These are phyloP conservation scores for Leccinum uliginosum DNA, from an alignment of 768 basidiomycete genomes.

Conservation along the genomic window DNA sequence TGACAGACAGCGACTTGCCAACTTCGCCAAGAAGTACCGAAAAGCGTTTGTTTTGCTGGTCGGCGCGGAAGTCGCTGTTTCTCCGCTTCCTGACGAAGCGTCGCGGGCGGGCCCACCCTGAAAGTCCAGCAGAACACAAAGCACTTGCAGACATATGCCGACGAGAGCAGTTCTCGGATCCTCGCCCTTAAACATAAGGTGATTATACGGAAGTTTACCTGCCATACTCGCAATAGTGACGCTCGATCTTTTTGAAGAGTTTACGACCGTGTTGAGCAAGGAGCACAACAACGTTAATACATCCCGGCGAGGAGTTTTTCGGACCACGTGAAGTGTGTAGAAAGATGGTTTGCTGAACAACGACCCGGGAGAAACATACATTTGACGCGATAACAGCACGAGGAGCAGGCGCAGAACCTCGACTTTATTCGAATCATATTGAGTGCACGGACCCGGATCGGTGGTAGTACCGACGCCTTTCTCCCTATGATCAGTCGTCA, in stretches of 20 bases:
- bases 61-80: slow-evolving; percentile 43
- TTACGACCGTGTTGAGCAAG: slow-evolving; percentile 85
- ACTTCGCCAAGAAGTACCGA: slow-evolving; percentile 85
- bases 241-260: slow-evolving; percentile 48
- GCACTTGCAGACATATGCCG: slow-evolving; percentile 68
- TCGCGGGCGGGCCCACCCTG: slow-evolving; percentile 75
- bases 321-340: slow-evolving; percentile 75
- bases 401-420: slow-evolving; percentile 89
- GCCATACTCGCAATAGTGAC: slow-evolving; percentile 65
- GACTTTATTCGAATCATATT: slow-evolving; percentile 74
- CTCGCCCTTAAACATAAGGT: slow-evolving; percentile 86
- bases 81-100: slow-evolving; percentile 36
- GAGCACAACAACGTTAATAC: slow-evolving; percentile 94
- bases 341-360: slow-evolving; percentile 70
- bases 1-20: slow-evolving; percentile 41
- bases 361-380: slow-evolving; percentile 70
- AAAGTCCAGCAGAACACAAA: slow-evolving; percentile 75
- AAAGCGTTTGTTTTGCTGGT: slow-evolving; percentile 80
- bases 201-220: slow-evolving; percentile 83
- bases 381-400: slow-evolving; percentile 84
- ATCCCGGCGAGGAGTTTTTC: slow-evolving; percentile 70
- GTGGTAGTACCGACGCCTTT: slow-evolving; percentile 89
- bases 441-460: slow-evolving; percentile 59
- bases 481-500: slow-evolving; percentile 56
- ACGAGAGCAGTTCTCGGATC: slow-evolving; percentile 72